Base-by-base conservation (phyloP, 2,329 filamentous ascomycete genomes). In the Bipolaris cookei region DNA sequence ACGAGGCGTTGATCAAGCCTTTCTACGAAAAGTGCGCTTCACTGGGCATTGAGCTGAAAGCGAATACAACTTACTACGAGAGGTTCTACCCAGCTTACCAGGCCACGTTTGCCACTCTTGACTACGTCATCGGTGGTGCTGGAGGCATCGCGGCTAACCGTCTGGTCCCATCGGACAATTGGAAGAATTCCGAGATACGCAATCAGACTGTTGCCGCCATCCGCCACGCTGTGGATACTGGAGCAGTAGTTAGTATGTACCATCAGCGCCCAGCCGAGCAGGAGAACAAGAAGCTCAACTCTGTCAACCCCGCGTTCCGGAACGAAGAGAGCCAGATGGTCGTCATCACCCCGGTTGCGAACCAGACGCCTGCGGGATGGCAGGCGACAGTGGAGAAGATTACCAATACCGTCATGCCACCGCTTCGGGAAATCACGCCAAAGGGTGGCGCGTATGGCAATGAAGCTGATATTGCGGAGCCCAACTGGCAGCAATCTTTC, bases 401-500 rank as follows among this genome's bases (percentile, higher is more conserved):
- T 30, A 66, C 64, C 4, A 64, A 55, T 23, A 43, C 66, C 43
- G 64, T 72, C 28, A 62, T 74, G 53, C 60, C 46, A 6, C 69
- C 69, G 25, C 59, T 73, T 3, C 66, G 69, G 18, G 43, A 66
- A 25, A 41, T 68, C 5, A 63, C 67, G 3, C 69, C 67, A 0
- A 52, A 51, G 25, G 66, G 70, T 21, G 77, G 76, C 11, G 66
- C 71, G 1, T 79, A 79, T 49, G 50, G 72, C 16, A 79, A 79
- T 45, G 75, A 77, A 58, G 77, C 77, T 4, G 72, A 79, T 58
- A 68, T 73, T 7, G 71, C 70, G n/a, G 77, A 80, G 61, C 72
- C 76, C 4, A 60, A 73, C 23, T 80, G 76, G 64, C 74, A 79
- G 54, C 23, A 70, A 18, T 65, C 73, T 6, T 81, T 79, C 61